Evolutionary conservation across 768 basidiomycete genomes (phyloP), one percentile per base, ranked within the genome.

Genomic region (Russula ochroleuca): DNA sequence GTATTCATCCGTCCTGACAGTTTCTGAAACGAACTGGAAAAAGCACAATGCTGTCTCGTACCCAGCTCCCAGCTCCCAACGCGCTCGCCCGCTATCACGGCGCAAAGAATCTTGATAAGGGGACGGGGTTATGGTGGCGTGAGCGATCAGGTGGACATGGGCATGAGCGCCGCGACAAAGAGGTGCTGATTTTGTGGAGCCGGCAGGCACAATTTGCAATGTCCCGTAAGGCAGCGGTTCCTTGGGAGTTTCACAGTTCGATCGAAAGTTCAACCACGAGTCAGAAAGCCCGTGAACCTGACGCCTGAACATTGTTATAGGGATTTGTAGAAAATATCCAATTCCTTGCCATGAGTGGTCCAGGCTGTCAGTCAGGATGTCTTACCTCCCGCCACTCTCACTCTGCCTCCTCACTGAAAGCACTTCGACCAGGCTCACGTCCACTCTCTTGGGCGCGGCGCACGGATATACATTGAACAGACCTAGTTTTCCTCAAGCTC

Each of bases 71-170:
- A 61, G 61, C 23, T 38, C 61, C 61, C 45, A 17, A 15, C 40
- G 40, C n/a, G 21, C 43, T 11, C n/a, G 8, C 45, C 45, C 51
- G 19, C 43, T 52, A 19, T 43, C 59, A 43, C 40, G 60, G 60
- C 60, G 60, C 51, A 61, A 61, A 61, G 60, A 61, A 61, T n/a
- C 43, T 37, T 54, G 35, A 54, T 37, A 31, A 33, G 50, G 48
- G 25, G 17, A 51, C 50, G 28, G 50, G 28, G 15, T 31, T 19
- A 19, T 28, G 38, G 40, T 35, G 35, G 40, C 61, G 53, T 47
- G 45, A 6, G 21, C 48, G 37, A 37, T 49, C 48, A 45, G 43
- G 21, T 54, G 60, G 21, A 35, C 60, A 47, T 54, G 60, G 17
- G 23, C 60, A 47, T 23, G 40, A 51, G 40, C 54, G 54, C 40